Conservation (phyloP, 2,329 filamentous ascomycete species). For the Arthrobotrys megalospora region DNA sequence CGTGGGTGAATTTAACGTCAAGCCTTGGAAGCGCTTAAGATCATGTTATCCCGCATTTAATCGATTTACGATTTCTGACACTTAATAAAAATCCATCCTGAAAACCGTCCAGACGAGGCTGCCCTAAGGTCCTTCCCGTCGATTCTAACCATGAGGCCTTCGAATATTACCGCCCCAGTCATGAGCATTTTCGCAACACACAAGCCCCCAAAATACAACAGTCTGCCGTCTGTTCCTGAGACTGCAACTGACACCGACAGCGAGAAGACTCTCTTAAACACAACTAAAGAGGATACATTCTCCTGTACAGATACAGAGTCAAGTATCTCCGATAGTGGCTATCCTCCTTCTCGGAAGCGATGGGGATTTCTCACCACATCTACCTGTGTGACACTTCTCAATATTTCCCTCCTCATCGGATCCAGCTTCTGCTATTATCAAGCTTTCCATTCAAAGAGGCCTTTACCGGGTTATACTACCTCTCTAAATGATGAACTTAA, state of each 20-base stretch:
- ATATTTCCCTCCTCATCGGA: constrained; percentile 44
- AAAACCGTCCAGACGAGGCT: neutral
- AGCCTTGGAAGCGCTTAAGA: no score
- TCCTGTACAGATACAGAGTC: constrained; percentile 23
- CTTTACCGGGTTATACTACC: constrained; percentile 15
- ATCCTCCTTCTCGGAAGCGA: neutral
- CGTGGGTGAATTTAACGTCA: no score
- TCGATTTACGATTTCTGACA: no score
- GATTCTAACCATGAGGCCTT: constrained; percentile 6
- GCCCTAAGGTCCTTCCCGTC: neutral
- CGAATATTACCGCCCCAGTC: neutral
- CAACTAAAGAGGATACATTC: neutral
- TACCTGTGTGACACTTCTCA: constrained; percentile 40
- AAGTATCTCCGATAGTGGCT: neutral
- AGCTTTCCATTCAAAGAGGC: constrained; percentile 25
- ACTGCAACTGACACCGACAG: constrained; percentile 47
- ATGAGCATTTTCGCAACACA: constrained; percentile 51
- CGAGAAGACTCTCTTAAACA: constrained; percentile 47
- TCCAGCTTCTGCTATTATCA: constrained; percentile 54
- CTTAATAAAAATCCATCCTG: no score
- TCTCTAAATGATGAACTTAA: constrained; percentile 39
- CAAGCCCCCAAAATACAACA: constrained; percentile 51
- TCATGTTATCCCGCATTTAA: no score
- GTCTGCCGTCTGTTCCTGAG: constrained; percentile 28
- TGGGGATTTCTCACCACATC: constrained; percentile 24